Base-by-base conservation (phyloP, 768 basidiomycete genomes). In the Lactarius evosmus region DNA sequence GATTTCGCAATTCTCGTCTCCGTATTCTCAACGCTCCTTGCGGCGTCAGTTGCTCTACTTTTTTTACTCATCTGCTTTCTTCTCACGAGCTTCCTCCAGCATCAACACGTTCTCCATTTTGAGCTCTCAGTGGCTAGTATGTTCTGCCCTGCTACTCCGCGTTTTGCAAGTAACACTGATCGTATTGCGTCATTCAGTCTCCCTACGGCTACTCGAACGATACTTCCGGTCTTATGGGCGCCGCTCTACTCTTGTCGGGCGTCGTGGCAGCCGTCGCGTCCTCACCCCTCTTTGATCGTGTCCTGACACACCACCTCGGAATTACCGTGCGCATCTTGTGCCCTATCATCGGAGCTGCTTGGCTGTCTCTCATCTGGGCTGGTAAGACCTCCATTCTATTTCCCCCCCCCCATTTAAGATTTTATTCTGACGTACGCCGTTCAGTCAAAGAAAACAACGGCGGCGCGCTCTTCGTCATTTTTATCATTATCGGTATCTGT, bases 311-410 rank as follows among this genome's bases (percentile, higher is more conserved):
- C 67, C 84, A 84, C 64, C 78, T 92, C 41, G 88, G 84, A 0
- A 66, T 83, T 12, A 83, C 85, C 3, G 69, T 80, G 59, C 89
- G 87, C 60, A 62, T 83, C 0, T 70, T 90, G 11, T 79, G 85
- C 17, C 91, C 91, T 1, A 71, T 86, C 50, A 76, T 89, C 6
- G 86, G 80, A 17, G 78, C 69, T 1, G 78, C 79, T 27, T 93
- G 91, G 90, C 72, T 93, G 16, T 83, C 84, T 5, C 75, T 93
- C 19, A 86, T 94, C 34, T 94, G 91, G 92, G 90, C 87, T 56
- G 83, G 90, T 89, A 71, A 30, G 82, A 72, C 6, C 14, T 12
- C 54, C 44, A 3, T 30, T 38, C 19, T n/a, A n/a, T n/a, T n/a
- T n/a, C n/a, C n/a, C n/a, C n/a, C n/a, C n/a, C 29, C 12, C 38